Conservation (phyloP, 495 filamentous ascomycete species). For the Astrocystis sublimbata region DNA sequence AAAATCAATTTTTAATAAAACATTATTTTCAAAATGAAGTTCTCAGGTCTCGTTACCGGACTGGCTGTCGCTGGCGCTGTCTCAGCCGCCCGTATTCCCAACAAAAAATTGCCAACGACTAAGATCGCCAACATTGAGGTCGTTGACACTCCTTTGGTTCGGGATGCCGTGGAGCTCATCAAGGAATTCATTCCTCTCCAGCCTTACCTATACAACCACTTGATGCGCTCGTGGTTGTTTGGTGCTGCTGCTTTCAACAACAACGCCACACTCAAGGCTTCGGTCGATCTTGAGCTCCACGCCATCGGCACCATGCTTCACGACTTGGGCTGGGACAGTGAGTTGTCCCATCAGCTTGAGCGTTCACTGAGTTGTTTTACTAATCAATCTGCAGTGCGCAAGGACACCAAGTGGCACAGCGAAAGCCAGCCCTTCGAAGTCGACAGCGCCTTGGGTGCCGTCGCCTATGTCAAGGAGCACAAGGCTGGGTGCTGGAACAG, state of each 20-base stretch:
- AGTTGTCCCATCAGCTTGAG: constrained; percentile 15
- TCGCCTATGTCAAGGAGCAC: constrained; percentile 57
- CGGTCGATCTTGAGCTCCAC: constrained; percentile 36
- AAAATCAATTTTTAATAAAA: not conserved
- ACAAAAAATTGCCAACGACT: not conserved
- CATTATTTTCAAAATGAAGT: constrained; percentile 15
- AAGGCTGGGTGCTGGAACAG: constrained; percentile 8
- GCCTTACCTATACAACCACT: constrained; percentile 46
- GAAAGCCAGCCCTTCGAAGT: constrained; percentile 40
- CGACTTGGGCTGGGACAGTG: constrained; percentile 31
- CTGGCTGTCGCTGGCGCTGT: constrained; percentile 4
- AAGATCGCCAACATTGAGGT: constrained; percentile 27
- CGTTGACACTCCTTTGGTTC: constrained; percentile 22
- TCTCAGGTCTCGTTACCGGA: constrained; percentile 4
- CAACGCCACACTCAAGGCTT: constrained; percentile 30
- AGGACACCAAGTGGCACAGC: constrained; percentile 26
- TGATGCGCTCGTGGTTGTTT: constrained; percentile 49
- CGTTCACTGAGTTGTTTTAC: constrained; percentile 18
- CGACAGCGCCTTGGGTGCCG: constrained; percentile 82
- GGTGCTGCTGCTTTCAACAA: constrained; percentile 39
- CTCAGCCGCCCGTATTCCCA: not conserved
- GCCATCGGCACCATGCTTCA: constrained; percentile 34
- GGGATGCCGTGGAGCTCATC: constrained; percentile 39
- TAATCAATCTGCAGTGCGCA: constrained; percentile 35
- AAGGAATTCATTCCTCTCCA: constrained; percentile 27